A percentile compares a stretch with the other conserved stretches of the same genome.
These are phyloP conservation scores for Lotus japonicus DNA, from an alignment of 306 rosid species.

Conservation along the genomic window DNA sequence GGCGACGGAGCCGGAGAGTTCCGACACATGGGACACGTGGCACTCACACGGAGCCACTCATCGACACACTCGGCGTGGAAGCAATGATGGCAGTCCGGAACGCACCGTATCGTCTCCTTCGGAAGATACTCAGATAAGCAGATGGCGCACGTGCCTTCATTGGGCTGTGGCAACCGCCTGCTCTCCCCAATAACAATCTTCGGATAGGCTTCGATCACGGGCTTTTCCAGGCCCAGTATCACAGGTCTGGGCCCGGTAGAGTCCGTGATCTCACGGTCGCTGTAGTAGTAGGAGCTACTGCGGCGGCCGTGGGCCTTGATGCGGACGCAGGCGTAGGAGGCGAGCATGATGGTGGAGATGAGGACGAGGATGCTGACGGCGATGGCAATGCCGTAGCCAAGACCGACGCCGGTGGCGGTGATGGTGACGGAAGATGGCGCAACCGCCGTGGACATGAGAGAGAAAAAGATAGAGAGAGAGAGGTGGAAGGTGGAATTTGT, in stretches of 20 bases:
- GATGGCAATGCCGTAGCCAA: slow-evolving; percentile 63
- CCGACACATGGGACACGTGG: slow-evolving; percentile 63
- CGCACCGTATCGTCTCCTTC: slow-evolving; percentile 43
- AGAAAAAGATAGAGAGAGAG: neutral
- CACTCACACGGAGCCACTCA: slow-evolving; percentile 49
- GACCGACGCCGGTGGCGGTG: slow-evolving; percentile 36
- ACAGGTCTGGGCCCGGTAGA: neutral
- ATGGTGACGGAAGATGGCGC: slow-evolving; percentile 30
- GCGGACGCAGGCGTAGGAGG: slow-evolving; percentile 51
- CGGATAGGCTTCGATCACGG: slow-evolving; percentile 44
- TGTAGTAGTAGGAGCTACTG: neutral
- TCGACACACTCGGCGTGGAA: slow-evolving; percentile 57
- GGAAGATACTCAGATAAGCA: slow-evolving; percentile 49
- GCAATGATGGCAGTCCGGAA: slow-evolving; percentile 57
- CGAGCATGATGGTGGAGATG: slow-evolving; percentile 65
- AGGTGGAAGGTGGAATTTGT: neutral
- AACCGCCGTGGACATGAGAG: slow-evolving; percentile 36
- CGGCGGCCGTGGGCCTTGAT: slow-evolving; percentile 29
- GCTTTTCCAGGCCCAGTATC: slow-evolving; percentile 43
- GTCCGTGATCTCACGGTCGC: neutral
- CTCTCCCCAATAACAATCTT: slow-evolving; percentile 53
- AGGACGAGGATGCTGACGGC: slow-evolving; percentile 68
- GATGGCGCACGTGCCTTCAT: slow-evolving; percentile 43
- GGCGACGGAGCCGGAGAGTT: slow-evolving; percentile 58
- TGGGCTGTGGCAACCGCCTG: slow-evolving; percentile 39